These are phyloP conservation scores for Picea abies DNA, from an alignment of 83 land plant species.

Conservation along the genomic window DNA sequence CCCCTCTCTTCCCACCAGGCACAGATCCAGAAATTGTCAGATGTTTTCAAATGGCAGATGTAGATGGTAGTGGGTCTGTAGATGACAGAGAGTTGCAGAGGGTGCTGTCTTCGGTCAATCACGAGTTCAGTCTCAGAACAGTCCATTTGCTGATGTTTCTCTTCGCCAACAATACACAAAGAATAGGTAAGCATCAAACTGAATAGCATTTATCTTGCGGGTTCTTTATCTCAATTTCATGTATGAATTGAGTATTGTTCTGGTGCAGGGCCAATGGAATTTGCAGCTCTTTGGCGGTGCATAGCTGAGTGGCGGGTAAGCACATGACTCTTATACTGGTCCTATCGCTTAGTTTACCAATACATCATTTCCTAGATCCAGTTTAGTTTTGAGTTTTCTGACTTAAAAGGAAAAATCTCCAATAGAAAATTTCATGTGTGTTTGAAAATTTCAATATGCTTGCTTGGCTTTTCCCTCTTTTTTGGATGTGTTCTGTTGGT, in stretches of 20 bases:
- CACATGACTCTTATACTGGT: not conserved
- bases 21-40: conserved; percentile 32
- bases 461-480: too few relatives aligned
- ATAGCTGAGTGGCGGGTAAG: conserved; percentile 61
- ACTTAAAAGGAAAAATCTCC: not conserved
- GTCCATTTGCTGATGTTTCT: conserved; percentile 39
- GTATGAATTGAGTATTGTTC: not conserved
- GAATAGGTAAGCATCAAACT: conserved; percentile 5
- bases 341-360: not conserved
- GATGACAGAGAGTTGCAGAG: conserved; percentile 37
- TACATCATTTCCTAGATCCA: not conserved
- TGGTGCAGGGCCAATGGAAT: conserved; percentile 43
- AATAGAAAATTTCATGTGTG: not conserved
- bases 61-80: conserved; percentile 39
- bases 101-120: conserved; percentile 27
- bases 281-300: conserved; percentile 54
- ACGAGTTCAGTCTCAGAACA: conserved; percentile 33
- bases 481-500: too few relatives aligned
- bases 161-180: conserved; percentile 25
- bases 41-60: conserved; percentile 35
- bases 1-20: conserved; percentile 30
- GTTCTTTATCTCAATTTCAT: not conserved
- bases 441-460: not conserved
- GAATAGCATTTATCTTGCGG: not conserved
- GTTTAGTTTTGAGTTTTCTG: not conserved